A percentile compares a stretch with the other conserved stretches of the same genome.
Conservation (phyloP, 2,329 filamentous ascomycete genomes). For the Fusarium virguliforme region DNA sequence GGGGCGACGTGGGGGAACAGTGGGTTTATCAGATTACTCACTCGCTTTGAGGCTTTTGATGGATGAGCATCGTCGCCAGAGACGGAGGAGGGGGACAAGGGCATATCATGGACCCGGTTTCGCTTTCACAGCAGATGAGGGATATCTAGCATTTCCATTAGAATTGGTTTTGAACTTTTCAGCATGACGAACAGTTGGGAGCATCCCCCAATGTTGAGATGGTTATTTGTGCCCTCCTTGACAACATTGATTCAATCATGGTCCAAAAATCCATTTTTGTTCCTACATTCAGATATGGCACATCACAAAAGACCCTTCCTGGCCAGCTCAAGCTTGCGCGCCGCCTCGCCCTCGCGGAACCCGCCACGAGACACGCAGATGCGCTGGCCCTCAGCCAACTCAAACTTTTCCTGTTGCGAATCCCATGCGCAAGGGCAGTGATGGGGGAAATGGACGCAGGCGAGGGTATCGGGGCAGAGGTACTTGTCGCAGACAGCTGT, state of each 20-base stretch:
- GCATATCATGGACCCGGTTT: conserved; percentile 35
- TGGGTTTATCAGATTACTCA: conserved; percentile 31
- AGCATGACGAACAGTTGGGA: background rate
- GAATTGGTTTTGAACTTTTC: conserved; percentile 30
- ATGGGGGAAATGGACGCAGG: conserved; percentile 96
- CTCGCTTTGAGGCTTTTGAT: conserved; percentile 41
- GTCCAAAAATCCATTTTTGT: background rate
- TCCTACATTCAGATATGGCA: background rate
- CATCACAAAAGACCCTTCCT: conserved; percentile 80
- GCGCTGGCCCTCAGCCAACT: conserved; percentile 79
- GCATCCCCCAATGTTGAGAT: background rate
- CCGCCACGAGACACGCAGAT: conserved; percentile 84
- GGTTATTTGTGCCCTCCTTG: background rate
- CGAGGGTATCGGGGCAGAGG: conserved; percentile 92
- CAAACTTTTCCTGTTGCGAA: conserved; percentile 83
- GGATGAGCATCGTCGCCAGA: conserved; percentile 22
- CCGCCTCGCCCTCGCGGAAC: conserved; percentile 79
- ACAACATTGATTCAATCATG: background rate
- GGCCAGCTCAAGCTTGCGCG: conserved; percentile 83
- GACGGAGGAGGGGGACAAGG: conserved; percentile 23
- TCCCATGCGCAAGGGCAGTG: conserved; percentile 95
- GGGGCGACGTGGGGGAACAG: conserved; percentile 30
- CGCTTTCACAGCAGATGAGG: conserved; percentile 34
- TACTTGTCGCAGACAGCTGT: conserved; percentile 92
- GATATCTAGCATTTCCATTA: conserved; percentile 39